Evolutionary conservation across 345 rosid species (phyloP), one percentile per base, ranked within the genome.

Genomic region (Sisymbrium altissimum): DNA sequence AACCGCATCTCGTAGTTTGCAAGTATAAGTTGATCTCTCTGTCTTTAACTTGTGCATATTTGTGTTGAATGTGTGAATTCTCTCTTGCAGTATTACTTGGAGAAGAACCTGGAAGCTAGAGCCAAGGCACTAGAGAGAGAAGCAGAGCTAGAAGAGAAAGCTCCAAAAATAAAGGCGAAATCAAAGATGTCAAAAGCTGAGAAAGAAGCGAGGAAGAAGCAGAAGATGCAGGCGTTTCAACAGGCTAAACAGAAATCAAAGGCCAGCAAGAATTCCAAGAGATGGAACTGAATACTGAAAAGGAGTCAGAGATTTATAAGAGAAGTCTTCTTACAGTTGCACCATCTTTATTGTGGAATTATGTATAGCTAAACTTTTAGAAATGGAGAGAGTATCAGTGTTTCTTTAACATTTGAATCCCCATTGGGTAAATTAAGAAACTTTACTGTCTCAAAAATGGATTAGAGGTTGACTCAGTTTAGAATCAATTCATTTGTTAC

Each of bases 141-240:
- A 79, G 88, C 84, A 3, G 95, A 88, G 73, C 86, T 95, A 0
- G 90, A 89, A 56, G 93, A 85, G 69, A 95, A 85, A 86, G 97
- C 97, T 40, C 97, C 99, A 4, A 95, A 95, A 86, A 78, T 82
- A 25, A 95, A 95, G 79, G 88, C 99, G 14, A 95, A 91, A 80
- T 95, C 97, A 12, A 95, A 95, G 88, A 89, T 95, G 99, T 91
- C 99, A 15, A 91, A 91, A 84, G 97, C 97, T 0, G 97, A 91
- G 84, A 94, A 91, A 85, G 99, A 86, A 35, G 99, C 89, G n/a
- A 75, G 86, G 78, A 94, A 91, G 96, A 91, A 94, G 71, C 97
- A 91, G 77, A 91, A 86, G 80, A 55, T 85, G 85, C 86, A 89
- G 81, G 93, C 97, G 4, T 95, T 89, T 48, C 99, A 91, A 72